These are phyloP conservation scores for Camillea tinctor DNA, from an alignment of 2,329 filamentous ascomycete species.

Conservation along the genomic window DNA sequence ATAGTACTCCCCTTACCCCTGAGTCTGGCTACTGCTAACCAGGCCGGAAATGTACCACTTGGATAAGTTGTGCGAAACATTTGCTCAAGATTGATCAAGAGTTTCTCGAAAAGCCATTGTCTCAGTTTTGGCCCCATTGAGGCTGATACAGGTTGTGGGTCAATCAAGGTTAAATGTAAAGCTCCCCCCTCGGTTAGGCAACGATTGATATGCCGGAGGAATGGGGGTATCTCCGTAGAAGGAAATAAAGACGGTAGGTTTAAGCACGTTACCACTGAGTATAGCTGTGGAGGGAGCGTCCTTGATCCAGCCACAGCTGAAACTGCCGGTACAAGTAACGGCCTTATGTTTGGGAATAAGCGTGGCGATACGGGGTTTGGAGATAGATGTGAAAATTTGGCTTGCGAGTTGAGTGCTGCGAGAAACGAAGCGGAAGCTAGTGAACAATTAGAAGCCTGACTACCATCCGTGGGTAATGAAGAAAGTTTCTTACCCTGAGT, in stretches of 20 bases:
- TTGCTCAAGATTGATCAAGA: constrained; percentile 58
- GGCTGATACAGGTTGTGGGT: constrained; percentile 56
- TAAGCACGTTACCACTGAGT: constrained; percentile 51
- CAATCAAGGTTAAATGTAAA: constrained; percentile 60
- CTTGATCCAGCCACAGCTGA: constrained; percentile 33
- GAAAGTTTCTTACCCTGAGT: constrained; percentile 40
- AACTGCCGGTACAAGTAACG: constrained; percentile 29
- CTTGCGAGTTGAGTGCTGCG: constrained; percentile 41
- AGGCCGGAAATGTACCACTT: constrained; percentile 55
- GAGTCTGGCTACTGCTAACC: constrained; percentile 57
- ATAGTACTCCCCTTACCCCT: constrained; percentile 46
- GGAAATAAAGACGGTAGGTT: constrained; percentile 56
- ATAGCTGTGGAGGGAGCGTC: constrained; percentile 41
- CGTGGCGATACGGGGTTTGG: constrained; percentile 41
- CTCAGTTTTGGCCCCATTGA: constrained; percentile 58
- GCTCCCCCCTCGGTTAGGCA: constrained; percentile 54
- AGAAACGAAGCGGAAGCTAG: constrained; percentile 51
- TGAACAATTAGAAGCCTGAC: constrained; percentile 33
- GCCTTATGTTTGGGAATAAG: constrained; percentile 37
- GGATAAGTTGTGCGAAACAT: constrained; percentile 61
- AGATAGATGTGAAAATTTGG: constrained; percentile 48
- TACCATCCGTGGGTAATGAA: constrained; percentile 7
- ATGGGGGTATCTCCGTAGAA: constrained; percentile 52
- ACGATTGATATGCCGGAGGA: constrained; percentile 57
- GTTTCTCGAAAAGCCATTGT: constrained; percentile 60